These are phyloP conservation scores for Aureoboletus auriporus DNA, from an alignment of 768 basidiomycete species.

Conservation along the genomic window DNA sequence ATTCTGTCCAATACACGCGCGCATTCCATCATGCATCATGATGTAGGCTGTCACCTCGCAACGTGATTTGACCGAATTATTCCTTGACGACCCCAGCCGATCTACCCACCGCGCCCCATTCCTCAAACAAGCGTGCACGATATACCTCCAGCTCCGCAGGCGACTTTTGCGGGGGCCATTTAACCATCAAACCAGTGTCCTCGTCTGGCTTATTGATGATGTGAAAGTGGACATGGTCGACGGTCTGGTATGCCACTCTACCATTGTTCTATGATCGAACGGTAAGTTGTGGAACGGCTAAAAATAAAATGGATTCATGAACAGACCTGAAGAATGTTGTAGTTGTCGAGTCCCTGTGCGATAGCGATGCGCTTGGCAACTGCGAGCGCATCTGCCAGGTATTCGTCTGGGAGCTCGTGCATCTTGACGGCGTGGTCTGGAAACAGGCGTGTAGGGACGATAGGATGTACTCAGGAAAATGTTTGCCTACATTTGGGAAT, in stretches of 20 bases:
- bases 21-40: too few relatives aligned
- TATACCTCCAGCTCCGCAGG: constrained; percentile 8
- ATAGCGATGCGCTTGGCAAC: constrained; percentile 82
- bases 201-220: constrained; percentile 84
- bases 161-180: constrained; percentile 46
- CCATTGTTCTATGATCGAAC: constrained; percentile 56
- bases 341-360: constrained; percentile 65
- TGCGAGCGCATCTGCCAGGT: constrained; percentile 70
- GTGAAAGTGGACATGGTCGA: constrained; percentile 90
- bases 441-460: too few relatives aligned
- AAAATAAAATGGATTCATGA: too few relatives aligned
- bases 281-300: too few relatives aligned
- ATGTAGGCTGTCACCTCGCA: too few relatives aligned
- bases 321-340: constrained; percentile 74
- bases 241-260: constrained; percentile 57
- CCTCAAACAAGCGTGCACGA: constrained; percentile 5
- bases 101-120: not conserved
- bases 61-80: too few relatives aligned
- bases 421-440: constrained; percentile 83
- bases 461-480: not conserved
- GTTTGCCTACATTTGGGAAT: constrained; percentile 78
- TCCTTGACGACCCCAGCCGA: too few relatives aligned
- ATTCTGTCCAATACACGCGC: too few relatives aligned
- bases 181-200: constrained; percentile 65
- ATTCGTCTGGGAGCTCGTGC: constrained; percentile 83